These are phyloP conservation scores for Bimuria novae-zelandiae DNA, from an alignment of 2,329 filamentous ascomycete species.

Conservation along the genomic window DNA sequence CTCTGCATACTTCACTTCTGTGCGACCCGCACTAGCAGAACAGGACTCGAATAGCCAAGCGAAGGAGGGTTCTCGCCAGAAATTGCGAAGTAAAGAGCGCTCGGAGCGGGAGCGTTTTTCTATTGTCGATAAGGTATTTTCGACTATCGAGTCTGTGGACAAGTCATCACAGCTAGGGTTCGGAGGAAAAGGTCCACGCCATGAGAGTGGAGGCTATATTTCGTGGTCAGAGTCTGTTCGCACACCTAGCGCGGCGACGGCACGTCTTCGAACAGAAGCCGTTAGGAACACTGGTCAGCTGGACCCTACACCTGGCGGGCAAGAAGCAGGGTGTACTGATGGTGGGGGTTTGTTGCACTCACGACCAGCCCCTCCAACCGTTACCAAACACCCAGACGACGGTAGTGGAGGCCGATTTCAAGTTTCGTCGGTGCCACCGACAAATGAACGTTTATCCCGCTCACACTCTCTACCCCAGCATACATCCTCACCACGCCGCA, in stretches of 20 bases:
- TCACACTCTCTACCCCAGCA: constrained; percentile 30
- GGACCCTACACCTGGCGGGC: constrained; percentile 3
- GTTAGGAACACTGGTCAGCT: constrained; percentile 17
- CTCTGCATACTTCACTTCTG: constrained; percentile 51
- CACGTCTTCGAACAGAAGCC: constrained; percentile 11
- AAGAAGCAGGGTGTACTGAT: constrained; percentile 3
- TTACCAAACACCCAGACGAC: constrained; percentile 11
- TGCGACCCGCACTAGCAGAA: constrained; percentile 31
- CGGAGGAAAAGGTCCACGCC: constrained; percentile 39
- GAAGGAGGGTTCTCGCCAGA: constrained; percentile 9
- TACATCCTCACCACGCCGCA: constrained; percentile 23
- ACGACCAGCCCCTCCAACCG: constrained; percentile 11
- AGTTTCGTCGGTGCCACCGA: constrained; percentile 24
- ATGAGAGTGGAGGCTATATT: constrained; percentile 41
- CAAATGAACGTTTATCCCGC: constrained; percentile 22
- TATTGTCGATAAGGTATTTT: constrained; percentile 22
- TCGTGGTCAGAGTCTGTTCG: constrained; percentile 51
- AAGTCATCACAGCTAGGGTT: constrained; percentile 45
- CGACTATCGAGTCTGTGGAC: constrained; percentile 41
- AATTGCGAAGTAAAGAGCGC: constrained; percentile 10
- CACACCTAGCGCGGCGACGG: constrained; percentile 21
- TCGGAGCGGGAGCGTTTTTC: constrained; percentile 16
- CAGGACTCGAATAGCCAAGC: constrained; percentile 26
- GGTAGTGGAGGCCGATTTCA: constrained; percentile 17
- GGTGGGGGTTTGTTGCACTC: constrained; percentile 11